Evolutionary conservation across 192 early-diverging fungal species (phyloP), one percentile per base, ranked within the genome.

Genomic region (Lobosporangium transversale): DNA sequence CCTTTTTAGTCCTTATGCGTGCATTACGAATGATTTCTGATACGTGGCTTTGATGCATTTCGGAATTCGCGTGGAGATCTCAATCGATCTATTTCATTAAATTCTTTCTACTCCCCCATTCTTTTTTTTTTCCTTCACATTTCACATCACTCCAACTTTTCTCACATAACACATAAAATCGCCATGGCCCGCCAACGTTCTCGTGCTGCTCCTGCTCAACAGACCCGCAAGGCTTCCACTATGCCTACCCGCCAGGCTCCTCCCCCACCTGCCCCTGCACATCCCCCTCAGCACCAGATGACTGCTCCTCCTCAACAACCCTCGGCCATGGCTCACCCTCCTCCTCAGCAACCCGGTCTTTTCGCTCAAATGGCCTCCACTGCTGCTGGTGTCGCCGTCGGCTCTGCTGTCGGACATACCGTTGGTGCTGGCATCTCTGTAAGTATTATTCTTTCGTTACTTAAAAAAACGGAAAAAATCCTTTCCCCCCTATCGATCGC

Each of bases 311-410:
- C 73, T 30, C 29, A 63, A 43, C 63, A 66, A 33, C 87, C 89
- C 43, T 80, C 88, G 3, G 79, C 86, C 57, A 74, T 88, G 36
- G 85, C 83, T 21, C 83, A 86, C 33, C 79, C 83, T 48, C 83
- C 80, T 36, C 89, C 89, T 23, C 87, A 88, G 79, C 90, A 92
- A 76, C 91, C 91, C 27, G 90, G 90, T 40, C 62, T 94, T 65
- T 90, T 92, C 67, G 88, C 87, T 33, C 88, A 95, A 82, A 95
- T 96, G 93, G 95, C 94, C n/a, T 84, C 94, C 17, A 96, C 95
- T 23, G 95, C 94, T 56, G 95, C 92, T 45, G 61, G 85, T 94
- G 92, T 94, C 88, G 47, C 84, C 88, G 26, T 94, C 92, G 94
- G 94, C 84, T 94, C 94, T 44, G 95, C 94, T 64, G 91, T 97